A percentile compares a stretch with the other conserved stretches of the same genome.
These are phyloP conservation scores for Irpex lacteus DNA, from an alignment of 1,284 basidiomycete genomes.

Conservation along the genomic window DNA sequence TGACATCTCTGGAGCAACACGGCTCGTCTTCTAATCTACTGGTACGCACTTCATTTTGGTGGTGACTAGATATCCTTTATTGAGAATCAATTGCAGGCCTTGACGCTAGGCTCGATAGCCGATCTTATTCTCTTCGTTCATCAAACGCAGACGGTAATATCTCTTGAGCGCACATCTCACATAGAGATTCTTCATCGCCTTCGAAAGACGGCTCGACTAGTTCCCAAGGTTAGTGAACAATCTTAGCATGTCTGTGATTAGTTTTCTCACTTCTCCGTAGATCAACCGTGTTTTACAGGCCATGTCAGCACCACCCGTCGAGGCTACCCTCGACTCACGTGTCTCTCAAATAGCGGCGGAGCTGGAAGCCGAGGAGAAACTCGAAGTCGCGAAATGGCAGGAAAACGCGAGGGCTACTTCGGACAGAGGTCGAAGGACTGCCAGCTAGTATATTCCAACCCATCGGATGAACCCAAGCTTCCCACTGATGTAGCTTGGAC, in stretches of 20 bases:
- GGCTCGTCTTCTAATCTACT: conserved; percentile 41
- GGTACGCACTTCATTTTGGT: conserved; percentile 33
- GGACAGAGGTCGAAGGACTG: conserved; percentile 9
- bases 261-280: conserved; percentile 27
- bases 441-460: conserved; percentile 10
- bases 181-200: conserved; percentile 48
- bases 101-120: conserved; percentile 55
- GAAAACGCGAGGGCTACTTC: conserved; percentile 15
- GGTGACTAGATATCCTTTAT: background rate
- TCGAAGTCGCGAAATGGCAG: conserved; percentile 46
- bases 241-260: background rate
- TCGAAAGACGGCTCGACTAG: conserved; percentile 41
- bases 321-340: conserved; percentile 41
- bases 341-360: conserved; percentile 56
- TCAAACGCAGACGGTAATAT: conserved; percentile 50
- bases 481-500: too few species aligned
- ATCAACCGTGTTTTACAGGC: conserved; percentile 48
- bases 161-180: conserved; percentile 50
- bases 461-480: too few species aligned
- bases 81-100: conserved; percentile 42
- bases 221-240: conserved; percentile 45
- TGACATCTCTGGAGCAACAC: conserved; percentile 47
- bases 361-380: conserved; percentile 59
- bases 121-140: conserved; percentile 65
- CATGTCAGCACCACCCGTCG: conserved; percentile 45